Evolutionary conservation across 2,329 filamentous ascomycete species (phyloP), one percentile per base, ranked within the genome.

Genomic region (Fusarium piperis): DNA sequence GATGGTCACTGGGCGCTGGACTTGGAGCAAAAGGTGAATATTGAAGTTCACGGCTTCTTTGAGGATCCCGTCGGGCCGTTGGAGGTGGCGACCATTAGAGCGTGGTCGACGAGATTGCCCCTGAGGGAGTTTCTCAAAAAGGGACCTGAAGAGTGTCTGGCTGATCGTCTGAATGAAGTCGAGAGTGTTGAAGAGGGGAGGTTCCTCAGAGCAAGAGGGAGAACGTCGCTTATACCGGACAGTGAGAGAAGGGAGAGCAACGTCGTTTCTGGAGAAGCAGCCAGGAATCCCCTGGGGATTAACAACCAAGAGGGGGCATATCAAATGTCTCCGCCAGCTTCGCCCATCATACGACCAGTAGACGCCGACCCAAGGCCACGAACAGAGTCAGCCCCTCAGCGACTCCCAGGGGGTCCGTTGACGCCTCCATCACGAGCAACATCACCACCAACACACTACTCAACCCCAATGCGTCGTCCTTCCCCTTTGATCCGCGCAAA

Each of bases 1-100:
- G 76, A 73, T 3, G 71, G 78, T 0, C 86, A 87, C 58, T 84
- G 83, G 39, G 82, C 84, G 0, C 70, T 91, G 23, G 80, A 82
- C 36, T 82, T 90, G 2, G 84, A 86, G 48, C 81, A 85, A 23
- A 85, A 85, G 48, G 87, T 90, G 38, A 86, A 85, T 57, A 83
- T 91, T 4, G 89, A 91, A 70, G 79, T 84, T 0, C 82, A 83
- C 52, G 89, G 89, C 0, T 91, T 91, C 74, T 91, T 90, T 62
- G 87, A 90, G 52, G 88, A 90, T 52, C 78, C 82, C 0, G 81
- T 84, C 8, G 78, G 78, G 0, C 68, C 70, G 6, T 53, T 74
- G 4, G 70, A 74, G 15, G 78, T 79, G 2, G 80, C 79, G 1
- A 83, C 82, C 0, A 81, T 88, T 5, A 81, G 87, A 4, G 80